These are phyloP conservation scores for Coemansia sp. DNA, from an alignment of 371 early-diverging fungal species.

Conservation along the genomic window DNA sequence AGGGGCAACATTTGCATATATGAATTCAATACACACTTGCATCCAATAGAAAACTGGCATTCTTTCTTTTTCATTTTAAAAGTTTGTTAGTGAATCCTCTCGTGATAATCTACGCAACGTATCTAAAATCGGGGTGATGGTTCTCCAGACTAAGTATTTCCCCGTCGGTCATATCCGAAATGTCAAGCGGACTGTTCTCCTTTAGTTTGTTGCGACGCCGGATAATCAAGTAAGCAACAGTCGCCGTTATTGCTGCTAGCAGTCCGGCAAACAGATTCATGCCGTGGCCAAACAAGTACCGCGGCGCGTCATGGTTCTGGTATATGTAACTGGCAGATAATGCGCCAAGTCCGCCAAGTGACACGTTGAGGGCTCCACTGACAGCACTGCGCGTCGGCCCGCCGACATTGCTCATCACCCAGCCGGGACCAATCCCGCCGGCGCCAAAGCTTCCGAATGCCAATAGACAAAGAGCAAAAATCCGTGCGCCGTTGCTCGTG, in stretches of 20 bases:
- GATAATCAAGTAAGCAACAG: conserved; percentile 27
- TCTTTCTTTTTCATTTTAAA: too few species aligned
- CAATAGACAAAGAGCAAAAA: conserved; percentile 42
- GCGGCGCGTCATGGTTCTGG: conserved; percentile 59
- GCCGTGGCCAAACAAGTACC: conserved; percentile 51
- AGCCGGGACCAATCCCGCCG: conserved; percentile 40
- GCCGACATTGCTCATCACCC: conserved; percentile 48
- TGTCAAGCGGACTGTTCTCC: conserved; percentile 16
- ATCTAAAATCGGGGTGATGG: conserved; percentile 48
- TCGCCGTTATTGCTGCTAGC: conserved; percentile 16
- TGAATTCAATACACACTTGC: too few species aligned
- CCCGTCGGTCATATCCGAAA: conserved; percentile 15
- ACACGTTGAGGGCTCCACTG: conserved; percentile 36
- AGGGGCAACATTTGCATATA: too few species aligned
- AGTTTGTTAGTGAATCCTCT: too few species aligned
- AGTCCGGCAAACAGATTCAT: conserved; percentile 41
- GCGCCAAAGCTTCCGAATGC: conserved; percentile 43
- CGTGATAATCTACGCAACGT: conserved; percentile 11
- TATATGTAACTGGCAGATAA: conserved; percentile 66
- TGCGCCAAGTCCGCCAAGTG: conserved; percentile 68
- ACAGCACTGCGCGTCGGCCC: conserved; percentile 45
- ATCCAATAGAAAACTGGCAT: too few species aligned
- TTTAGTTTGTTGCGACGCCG: conserved; percentile 30
- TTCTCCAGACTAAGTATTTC: conserved; percentile 38
- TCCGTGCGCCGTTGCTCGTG: conserved; percentile 40